Evolutionary conservation across 75 land plant species (phyloP), one percentile per base, ranked within the genome.

Genomic region (Pseudotsuga menziesii): DNA sequence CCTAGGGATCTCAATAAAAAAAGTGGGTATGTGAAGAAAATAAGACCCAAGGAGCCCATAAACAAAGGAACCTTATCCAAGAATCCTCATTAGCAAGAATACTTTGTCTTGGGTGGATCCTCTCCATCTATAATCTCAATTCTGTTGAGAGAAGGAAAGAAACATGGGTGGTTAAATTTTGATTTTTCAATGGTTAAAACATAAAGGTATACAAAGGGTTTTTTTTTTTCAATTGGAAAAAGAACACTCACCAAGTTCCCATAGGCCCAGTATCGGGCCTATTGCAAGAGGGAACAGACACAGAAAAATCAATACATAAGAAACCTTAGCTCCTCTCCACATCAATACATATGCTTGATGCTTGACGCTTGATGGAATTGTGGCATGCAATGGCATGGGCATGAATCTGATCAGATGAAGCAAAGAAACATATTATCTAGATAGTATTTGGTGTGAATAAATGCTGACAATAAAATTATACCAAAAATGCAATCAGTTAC

Each of bases 241-340:
- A 48, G 12, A 48, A 19, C 3, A 82, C 85, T 78, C 82, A 96
- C 97, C 81, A 84, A 80, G 84, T 90, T 92, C 22, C 99, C 99
- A 62, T 92, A 96, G 72, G 97, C 93, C 91, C 93, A 88, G 63
- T 85, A 96, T 8, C 99, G n/a, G 94, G 35, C 93, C 99, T 71
- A 92, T 83, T 23, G 97, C 97, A 36, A 96, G 72, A 26, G 99
- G 99, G 78, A 90, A 96, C 79, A 92, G 77, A 78, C 99, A 96
- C 56, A 90, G 29, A 7, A 90, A 93, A 76, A 96, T 84, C 58
- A 96, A 76, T 13, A 83, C 55, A 74, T 92, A 94, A 16, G 99
- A 97, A 62, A 82, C 83, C 75, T 94, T 94, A 35, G 89, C 96
- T 54, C 97, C 99, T 74, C 89, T 91, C 99, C 99, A 96, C 99